Conservation (phyloP, 805 yeast species). For the Candida dajiaensis region DNA sequence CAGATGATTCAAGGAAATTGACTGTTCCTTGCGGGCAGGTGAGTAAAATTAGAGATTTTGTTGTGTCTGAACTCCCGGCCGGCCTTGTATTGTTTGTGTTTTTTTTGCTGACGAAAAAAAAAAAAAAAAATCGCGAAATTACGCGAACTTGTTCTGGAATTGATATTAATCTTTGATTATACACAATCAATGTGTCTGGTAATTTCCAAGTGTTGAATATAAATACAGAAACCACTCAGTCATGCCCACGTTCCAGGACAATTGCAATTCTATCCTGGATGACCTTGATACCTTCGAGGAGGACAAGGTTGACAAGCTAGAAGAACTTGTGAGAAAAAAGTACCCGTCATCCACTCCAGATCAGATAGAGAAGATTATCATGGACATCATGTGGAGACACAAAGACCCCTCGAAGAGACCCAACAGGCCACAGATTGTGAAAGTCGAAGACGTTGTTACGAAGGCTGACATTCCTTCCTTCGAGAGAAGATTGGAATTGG, state of each 20-base stretch:
- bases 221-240: not conserved
- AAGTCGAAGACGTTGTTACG: constrained; percentile 13
- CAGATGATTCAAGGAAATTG: not conserved
- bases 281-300: constrained; percentile 29
- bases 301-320: constrained; percentile 33
- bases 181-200: too few relatives aligned
- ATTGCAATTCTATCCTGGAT: constrained; percentile 29
- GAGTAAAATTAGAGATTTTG: not conserved
- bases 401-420: constrained; percentile 25
- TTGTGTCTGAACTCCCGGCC: not conserved
- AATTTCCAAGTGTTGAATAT: not conserved
- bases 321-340: constrained; percentile 25
- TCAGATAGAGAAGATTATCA: constrained; percentile 30
- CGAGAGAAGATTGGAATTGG: constrained; percentile 22
- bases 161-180: too few relatives aligned
- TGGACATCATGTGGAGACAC: constrained; percentile 37
- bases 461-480: constrained; percentile 21
- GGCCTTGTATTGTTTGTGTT: not conserved
- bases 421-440: constrained; percentile 17
- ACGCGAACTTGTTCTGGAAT: not conserved
- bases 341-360: constrained; percentile 13
- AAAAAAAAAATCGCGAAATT: not conserved
- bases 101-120: not conserved
- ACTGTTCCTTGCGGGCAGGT: not conserved
- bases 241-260: constrained; percentile 14